Evolutionary conservation across 228 moss, liverwort and hornwort genomes (phyloP), one percentile per base, ranked within the genome.

Genomic region (Sphagnum fallax): DNA sequence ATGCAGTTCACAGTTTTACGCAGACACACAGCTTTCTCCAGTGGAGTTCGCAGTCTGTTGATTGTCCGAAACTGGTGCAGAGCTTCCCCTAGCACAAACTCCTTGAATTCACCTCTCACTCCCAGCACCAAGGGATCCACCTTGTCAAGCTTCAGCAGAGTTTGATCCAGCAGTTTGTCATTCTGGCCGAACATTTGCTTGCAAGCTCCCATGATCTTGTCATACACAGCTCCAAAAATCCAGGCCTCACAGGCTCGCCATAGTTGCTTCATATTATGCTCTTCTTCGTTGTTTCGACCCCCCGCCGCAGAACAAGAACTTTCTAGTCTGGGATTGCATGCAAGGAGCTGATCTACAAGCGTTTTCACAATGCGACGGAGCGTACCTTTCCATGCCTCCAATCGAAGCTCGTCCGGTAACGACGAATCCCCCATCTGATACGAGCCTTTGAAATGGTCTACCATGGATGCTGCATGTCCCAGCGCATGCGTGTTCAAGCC

Each of bases 131-230:
- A 75, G 10, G 86, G 86, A 64, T 86, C 86, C 4, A 86, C 80
- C 15, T 80, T 80, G 5, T 86, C 86, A 0, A 86, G 72, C 0
- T 79, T 77, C 0, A 64, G 78, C 6, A 86, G 82, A 50, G 79
- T 86, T 0, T 86, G 81, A 48, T 82, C 86, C 2, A 86, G 75
- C 48, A 86, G 64, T 61, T 74, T 80, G 69, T 86, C 86, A 4
- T 73, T 86, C 63, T 86, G 86, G 0, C 82, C 82, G 51, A 86
- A 82, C 86, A 86, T 86, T 79, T 86, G 86, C 77, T 86, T 86
- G 5, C 86, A 86, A 4, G 86, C 86, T 51, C 86, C 82, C 82
- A 86, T 86, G 65, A 86, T 86, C 58, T 86, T 86, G 62, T 86
- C 86, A 5, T 86, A 82, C 5, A 82, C 86, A 0, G 82, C 79